phyloP scores from a whole-genome alignment of 1,284 basidiomycete genomes.

The Puccinia polysora region DNA sequence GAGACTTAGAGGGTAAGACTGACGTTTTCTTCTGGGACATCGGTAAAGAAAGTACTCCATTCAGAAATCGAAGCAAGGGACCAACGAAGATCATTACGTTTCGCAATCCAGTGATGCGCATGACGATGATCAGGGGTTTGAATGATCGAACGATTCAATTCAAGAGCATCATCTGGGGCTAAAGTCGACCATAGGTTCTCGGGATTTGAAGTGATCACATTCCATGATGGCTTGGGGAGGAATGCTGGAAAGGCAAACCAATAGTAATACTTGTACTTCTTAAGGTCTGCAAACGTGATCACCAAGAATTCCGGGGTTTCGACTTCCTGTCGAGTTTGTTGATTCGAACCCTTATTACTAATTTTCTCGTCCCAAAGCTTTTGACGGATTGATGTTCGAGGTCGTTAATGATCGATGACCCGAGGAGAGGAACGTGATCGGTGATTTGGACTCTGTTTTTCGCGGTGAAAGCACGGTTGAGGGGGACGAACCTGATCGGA shows the following conservation, averaged over 20 bases:
- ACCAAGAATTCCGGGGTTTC: slow-evolving; percentile 63
- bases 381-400: not conserved
- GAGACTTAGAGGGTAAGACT: not conserved
- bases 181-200: slow-evolving; percentile 1
- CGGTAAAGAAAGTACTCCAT: slow-evolving; percentile 23
- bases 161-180: not conserved
- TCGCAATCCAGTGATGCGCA: slow-evolving; percentile 13
- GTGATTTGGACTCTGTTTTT: not conserved
- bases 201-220: not conserved
- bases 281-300: slow-evolving; percentile 91
- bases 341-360: not conserved
- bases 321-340: slow-evolving; percentile 4
- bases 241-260: slow-evolving; percentile 97
- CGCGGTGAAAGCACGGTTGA: slow-evolving; percentile 19
- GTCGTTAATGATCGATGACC: not conserved
- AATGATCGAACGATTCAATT: slow-evolving; percentile 1
- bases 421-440: not conserved
- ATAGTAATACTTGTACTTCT: slow-evolving; percentile 95
- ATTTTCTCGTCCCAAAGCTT: slow-evolving; percentile 5
- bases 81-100: not conserved
- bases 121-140: not conserved
- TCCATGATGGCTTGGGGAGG: slow-evolving; percentile 55
- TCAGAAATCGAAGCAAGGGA: not conserved
- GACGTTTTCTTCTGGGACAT: slow-evolving; percentile 3
- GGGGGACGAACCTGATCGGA: slow-evolving; percentile 60